Evolutionary conservation across 75 land plant genomes (phyloP).

Genomic region (Azolla pinnata): DNA sequence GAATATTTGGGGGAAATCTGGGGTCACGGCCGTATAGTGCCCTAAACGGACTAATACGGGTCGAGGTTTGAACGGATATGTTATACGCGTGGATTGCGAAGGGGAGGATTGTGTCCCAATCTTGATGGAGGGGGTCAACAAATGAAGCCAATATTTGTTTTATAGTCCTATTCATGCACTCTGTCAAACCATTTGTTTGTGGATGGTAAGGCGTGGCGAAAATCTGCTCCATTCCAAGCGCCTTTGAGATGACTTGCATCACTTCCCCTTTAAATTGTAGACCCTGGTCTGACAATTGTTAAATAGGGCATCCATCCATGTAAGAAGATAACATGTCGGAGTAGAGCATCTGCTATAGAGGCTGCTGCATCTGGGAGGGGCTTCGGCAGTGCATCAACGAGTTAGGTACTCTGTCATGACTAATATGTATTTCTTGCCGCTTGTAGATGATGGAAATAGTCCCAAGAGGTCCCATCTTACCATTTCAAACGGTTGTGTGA

Average conservation of each 20-base stretch:
- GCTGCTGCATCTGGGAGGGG: not conserved
- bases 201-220: not conserved
- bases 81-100: not conserved
- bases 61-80: not conserved
- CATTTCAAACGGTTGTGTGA: not conserved
- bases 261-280: too few species aligned
- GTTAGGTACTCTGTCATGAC: not conserved
- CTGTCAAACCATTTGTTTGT: not conserved
- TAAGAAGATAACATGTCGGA: not conserved
- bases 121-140: conserved; percentile 5
- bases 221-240: not conserved
- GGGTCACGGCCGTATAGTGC: conserved; percentile 1
- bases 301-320: not conserved
- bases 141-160: not conserved
- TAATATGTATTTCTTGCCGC: not conserved
- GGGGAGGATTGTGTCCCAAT: not conserved
- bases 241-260: not conserved
- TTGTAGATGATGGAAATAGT: not conserved
- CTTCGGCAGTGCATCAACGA: not conserved
- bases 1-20: not conserved
- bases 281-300: not conserved
- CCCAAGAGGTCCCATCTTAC: not conserved
- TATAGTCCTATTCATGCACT: too few species aligned
- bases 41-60: not conserved
- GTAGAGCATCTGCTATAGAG: not conserved